Percentiles rank a stretch among this genome's conserved stretches.
phyloP scores from a whole-genome alignment of 768 basidiomycete genomes.

The Termitomyces heimii region DNA sequence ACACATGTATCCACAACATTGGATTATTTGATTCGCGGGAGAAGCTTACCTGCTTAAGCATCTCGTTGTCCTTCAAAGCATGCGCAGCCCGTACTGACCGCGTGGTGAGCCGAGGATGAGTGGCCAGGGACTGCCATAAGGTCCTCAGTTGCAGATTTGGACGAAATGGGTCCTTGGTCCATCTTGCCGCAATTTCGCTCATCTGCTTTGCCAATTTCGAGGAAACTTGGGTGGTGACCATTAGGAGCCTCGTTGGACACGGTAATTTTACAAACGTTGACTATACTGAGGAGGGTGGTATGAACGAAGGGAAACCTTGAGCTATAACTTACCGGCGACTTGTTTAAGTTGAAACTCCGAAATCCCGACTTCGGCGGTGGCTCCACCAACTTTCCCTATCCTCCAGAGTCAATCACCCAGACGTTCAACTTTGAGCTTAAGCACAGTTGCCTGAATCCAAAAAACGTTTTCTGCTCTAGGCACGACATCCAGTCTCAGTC shows the following conservation, averaged over 20 bases:
- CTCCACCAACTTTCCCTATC: background rate
- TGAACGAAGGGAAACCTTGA: background rate
- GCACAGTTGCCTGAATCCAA: background rate
- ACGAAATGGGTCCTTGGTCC: constrained; percentile 71
- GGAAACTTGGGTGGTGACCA: constrained; percentile 17
- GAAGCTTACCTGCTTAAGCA: constrained; percentile 51
- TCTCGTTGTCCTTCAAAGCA: constrained; percentile 47
- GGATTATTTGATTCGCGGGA: constrained; percentile 22
- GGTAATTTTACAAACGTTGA: background rate
- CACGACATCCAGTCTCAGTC: background rate
- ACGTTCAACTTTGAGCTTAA: background rate
- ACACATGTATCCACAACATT: constrained; percentile 11
- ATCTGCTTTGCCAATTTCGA: constrained; percentile 44
- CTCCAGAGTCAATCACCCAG: background rate
- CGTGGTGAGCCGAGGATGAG: constrained; percentile 63
- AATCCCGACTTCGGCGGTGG: background rate
- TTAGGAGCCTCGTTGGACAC: background rate
- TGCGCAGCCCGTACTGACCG: constrained; percentile 55
- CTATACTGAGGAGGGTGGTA: background rate
- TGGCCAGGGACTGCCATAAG: constrained; percentile 58
- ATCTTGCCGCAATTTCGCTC: constrained; percentile 48
- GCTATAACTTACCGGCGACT: background rate
- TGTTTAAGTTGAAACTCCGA: constrained; percentile 7
- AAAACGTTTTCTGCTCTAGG: background rate
- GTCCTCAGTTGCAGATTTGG: constrained; percentile 68